Evolutionary conservation across 1,284 basidiomycete genomes (phyloP), one percentile per base, ranked within the genome.

Genomic region (Abortiporus biennis): DNA sequence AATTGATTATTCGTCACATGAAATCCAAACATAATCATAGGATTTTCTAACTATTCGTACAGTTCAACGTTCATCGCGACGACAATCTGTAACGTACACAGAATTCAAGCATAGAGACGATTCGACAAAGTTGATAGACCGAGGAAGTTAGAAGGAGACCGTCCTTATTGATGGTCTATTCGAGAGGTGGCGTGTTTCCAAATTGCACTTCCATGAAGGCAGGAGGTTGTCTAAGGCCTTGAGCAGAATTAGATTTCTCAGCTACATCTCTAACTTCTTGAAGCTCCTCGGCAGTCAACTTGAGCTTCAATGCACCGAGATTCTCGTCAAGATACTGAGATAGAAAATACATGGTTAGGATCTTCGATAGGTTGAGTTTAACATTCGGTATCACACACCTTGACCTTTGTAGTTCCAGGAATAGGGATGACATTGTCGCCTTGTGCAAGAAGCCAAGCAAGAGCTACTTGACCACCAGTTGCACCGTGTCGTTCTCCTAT

Each of bases 361-460:
- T n/a, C n/a, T n/a, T n/a, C n/a, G n/a, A n/a, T n/a, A n/a, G n/a
- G n/a, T n/a, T n/a, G n/a, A n/a, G n/a, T n/a, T n/a, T n/a, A n/a
- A n/a, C n/a, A n/a, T n/a, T n/a, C n/a, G n/a, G n/a, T n/a, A n/a
- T n/a, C n/a, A 42, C 42, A 15, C 23, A 54, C 51, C 43, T 50
- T 47, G 36, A 48, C 36, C 44, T 45, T 52, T 16, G 46, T 52
- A 2, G 57, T 55, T 0, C 65, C 67, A 0, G 66, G 66, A 25
- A 71, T 66, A 1, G 66, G 61, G 22, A 68, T 55, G 42, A 67
- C 51, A 43, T 62, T 57, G 27, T 56, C 56, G 40, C 59, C 61
- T 54, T 62, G 65, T 8, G 58, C 57, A 13, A 63, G 53, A 17
- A 68, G 38, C 71, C 72, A 74, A 1, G 71, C 69, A 2, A 74